Conservation (phyloP, 2,329 filamentous ascomycete genomes). For the Triangularia verruculosa region DNA sequence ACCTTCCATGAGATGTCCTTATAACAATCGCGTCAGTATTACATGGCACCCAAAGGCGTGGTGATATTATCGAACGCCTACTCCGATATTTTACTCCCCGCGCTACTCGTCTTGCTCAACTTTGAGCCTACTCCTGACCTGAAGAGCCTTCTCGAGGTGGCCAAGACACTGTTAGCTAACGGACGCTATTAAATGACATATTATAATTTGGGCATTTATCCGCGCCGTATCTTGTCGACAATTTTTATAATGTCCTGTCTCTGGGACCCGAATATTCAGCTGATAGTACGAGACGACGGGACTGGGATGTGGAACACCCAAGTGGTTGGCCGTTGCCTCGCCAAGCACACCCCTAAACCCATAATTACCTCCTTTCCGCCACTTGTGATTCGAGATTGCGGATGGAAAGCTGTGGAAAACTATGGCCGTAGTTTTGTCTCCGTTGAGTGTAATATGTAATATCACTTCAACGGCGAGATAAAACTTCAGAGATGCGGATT, state of each 20-base stretch:
- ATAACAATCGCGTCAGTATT: slow-evolving; percentile 91
- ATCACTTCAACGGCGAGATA: slow-evolving; percentile 97
- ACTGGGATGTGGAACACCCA: slow-evolving; percentile 94
- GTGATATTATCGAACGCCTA: slow-evolving; percentile 43
- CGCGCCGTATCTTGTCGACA: slow-evolving; percentile 90
- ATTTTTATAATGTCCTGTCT: slow-evolving; percentile 92
- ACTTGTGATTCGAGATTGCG: slow-evolving; percentile 62
- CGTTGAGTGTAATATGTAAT: slow-evolving; percentile 85
- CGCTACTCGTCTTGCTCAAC: slow-evolving; percentile 85
- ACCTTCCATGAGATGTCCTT: slow-evolving; percentile 97
- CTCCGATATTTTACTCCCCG: no score
- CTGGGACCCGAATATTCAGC: slow-evolving; percentile 92
- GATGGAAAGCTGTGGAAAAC: slow-evolving; percentile 86
- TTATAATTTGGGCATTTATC: slow-evolving; percentile 80
- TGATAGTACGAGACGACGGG: slow-evolving; percentile 84
- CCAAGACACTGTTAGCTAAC: slow-evolving; percentile 78
- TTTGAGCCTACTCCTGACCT: slow-evolving; percentile 88
- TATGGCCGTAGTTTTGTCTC: slow-evolving; percentile 93
- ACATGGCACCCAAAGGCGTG: slow-evolving; percentile 90
- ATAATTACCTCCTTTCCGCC: slow-evolving; percentile 87
- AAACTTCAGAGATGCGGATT: slow-evolving; percentile 92
- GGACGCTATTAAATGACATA: slow-evolving; percentile 90
- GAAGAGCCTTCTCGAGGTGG: slow-evolving; percentile 83
- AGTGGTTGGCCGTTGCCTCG: slow-evolving; percentile 77
- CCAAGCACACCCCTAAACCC: slow-evolving; percentile 69